Evolutionary conservation across 2,329 filamentous ascomycete species (phyloP), one percentile per base, ranked within the genome.

Genomic region (Colletotrichum chrysophilum): DNA sequence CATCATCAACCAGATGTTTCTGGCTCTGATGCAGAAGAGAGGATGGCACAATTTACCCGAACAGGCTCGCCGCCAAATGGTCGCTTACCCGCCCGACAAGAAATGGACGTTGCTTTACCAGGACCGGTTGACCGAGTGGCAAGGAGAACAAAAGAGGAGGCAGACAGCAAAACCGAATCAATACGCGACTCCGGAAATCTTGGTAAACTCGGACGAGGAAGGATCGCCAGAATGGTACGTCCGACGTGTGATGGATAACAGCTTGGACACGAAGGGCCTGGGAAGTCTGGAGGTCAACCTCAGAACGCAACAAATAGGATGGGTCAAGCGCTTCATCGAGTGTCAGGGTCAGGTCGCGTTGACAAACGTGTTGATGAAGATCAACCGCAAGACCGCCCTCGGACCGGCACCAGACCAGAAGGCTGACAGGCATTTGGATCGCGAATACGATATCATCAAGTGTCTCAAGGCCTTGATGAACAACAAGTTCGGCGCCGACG

Each of bases 201-300:
- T 95, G 55, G 91, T 93, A 56, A 93, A 95, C 79, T 95, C 95
- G 9, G 96, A 98, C 82, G 96, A 98, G 83, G 97, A 98, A 84
- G 96, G 96, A 60, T 97, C 95, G 66, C 97, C 97, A 4, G 96
- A 98, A 86, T 99, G 96, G 96, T 99, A 98, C 84, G 96, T 99
- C 69, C 94, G 95, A 83, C 96, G 95, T 83, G 95, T 98, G 76
- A 95, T 98, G 94, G 96, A 98, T 84, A 97, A 98, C 85, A 95
- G 92, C 77, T 95, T 98, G 79, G 95, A 96, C 70, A 91, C 94
- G 78, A 98, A 98, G 87, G 95, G 98, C 77, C 89, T 99, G 77
- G 95, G 95, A 78, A 98, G 95, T 87, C 87, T 99, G 82, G 95
- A 97, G 82, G 97, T 99, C 86, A 98, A 96, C 84, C 86, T 99